Base-by-base conservation (phyloP, 306 rosid genomes). In the Fragaria vesca region DNA sequence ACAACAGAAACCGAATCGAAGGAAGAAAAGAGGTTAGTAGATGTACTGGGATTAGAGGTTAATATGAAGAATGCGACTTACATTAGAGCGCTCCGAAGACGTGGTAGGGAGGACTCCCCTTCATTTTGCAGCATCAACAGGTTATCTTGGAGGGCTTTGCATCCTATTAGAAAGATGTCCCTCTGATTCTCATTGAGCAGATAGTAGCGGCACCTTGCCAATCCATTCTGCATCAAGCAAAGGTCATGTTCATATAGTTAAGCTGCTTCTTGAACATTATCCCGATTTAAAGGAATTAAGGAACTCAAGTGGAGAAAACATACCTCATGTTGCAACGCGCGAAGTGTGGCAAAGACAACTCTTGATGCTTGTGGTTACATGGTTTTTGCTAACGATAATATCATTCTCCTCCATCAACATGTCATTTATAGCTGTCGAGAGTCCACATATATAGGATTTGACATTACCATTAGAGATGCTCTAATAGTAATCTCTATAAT, bases 111-210 rank as follows among this genome's bases (percentile, higher is more conserved):
- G 47, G 15, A 12, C 46, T 47, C 68, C 86, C 2, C 82, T 88
- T 12, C 84, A 67, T 74, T 17, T 2, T 8, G 91, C 86, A 6
- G 83, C 75, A 51, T 61, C 30, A 0, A 50, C 12, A 17, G 84
- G 89, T 54, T 87, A 18, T 62, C 20, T 5, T 0, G 71, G 83
- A 43, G 87, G 87, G 48, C 79, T 87, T 47, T 12, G 18, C 0
- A 1, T 20, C 16, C 32, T 87, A 10, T 21, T 78, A 28, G 42
- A 2, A 0, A 51, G 7, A 21, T 77, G 79, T 36, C 5, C 16
- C 2, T 45, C 55, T 0, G 74, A 71, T 20, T 47, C 24, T 20
- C 71, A 69, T 69, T 17, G 13, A 40, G 63, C 20, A 0, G 80
- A 87, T 71, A 6, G 17, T 1, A 0, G 48, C 4, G 86, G 80